Evolutionary conservation across 176 grass and related monocot species (phyloP).

Genomic region (Lolium multiflorum): DNA sequence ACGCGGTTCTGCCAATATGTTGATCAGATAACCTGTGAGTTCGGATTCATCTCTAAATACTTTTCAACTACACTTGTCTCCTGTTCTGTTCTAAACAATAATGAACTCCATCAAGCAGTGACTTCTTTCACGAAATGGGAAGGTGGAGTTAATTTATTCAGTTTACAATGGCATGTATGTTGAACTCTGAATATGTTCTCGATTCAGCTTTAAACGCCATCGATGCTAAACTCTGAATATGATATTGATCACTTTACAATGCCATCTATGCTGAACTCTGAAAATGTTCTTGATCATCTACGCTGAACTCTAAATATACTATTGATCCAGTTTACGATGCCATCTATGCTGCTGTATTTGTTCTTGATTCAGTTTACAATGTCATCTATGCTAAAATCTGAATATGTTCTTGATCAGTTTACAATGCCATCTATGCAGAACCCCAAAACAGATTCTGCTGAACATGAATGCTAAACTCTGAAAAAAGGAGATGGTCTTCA

Average conservation of each 20-base stretch:
- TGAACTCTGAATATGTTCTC: neutral
- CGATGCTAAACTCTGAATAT: neutral
- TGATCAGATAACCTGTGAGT: neutral
- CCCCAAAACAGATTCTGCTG: no score
- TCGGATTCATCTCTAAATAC: constrained; percentile 3
- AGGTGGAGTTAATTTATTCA: neutral
- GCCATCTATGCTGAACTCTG: neutral
- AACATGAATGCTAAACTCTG: no score
- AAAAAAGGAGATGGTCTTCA: no score
- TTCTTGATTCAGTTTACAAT: neutral
- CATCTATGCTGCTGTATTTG: neutral
- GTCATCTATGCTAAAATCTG: neutral
- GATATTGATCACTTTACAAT: neutral
- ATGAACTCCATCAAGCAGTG: neutral
- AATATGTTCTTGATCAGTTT: no score
- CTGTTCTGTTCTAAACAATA: neutral
- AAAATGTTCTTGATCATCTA: no score
- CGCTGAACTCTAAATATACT: no score
- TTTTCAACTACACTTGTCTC: neutral
- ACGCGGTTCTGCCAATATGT: neutral
- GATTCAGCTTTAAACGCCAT: neutral
- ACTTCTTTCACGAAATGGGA: neutral
- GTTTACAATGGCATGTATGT: neutral
- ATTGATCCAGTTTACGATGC: no score
- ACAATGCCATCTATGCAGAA: no score